Base-by-base conservation (phyloP, 352 stramenopile species). In the Globisporangium recalcitrans region DNA sequence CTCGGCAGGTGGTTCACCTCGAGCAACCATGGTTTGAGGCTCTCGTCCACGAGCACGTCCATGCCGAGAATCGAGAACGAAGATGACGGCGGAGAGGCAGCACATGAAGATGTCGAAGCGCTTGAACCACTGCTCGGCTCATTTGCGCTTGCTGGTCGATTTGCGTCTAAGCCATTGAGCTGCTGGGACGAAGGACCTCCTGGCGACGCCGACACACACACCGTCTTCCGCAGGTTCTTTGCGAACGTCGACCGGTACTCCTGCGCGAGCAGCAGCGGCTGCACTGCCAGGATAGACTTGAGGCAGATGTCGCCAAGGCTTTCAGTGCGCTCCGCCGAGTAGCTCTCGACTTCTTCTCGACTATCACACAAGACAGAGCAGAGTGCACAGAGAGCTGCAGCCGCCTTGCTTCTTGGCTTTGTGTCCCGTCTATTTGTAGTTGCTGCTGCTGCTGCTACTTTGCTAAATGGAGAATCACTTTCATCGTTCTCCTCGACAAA, bases 1-100 rank as follows among this genome's bases (percentile, higher is more conserved):
- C 88, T 94, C 52, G 97, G 93, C 9, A 99, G 57, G 66, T 98
- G 94, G 69, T 99, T 99, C 29, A 99, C 96, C 64, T 99, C 97
- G 10, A 99, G 94, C 19, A 99, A 73, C 85, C 90, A 98, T 6
- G 97, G 95, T 61, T 97, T 98, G 0, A 99, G 76, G 21, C 87
- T 74, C 42, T 94, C 81, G 65, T 99, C 96, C 6, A 99, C 78
- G 48, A 99, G 91, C 32, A 99, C 91, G 67, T 99, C 97, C 77
- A 98, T 95, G 4, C 97, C 97, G 5, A 99, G 75, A 1, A 99
- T 81, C 44, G 98, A 91, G 71, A 99, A 91, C 57, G 72, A 89
- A 9, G 77, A 91, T 9, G 78, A 88, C 5, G 72, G 24, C 27
- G 49, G 4, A 16, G 40, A 36, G 4, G 49, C 48, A 27, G 22